Conservation (phyloP, 208 protist species). For the Balamuthia mandrillaris region DNA sequence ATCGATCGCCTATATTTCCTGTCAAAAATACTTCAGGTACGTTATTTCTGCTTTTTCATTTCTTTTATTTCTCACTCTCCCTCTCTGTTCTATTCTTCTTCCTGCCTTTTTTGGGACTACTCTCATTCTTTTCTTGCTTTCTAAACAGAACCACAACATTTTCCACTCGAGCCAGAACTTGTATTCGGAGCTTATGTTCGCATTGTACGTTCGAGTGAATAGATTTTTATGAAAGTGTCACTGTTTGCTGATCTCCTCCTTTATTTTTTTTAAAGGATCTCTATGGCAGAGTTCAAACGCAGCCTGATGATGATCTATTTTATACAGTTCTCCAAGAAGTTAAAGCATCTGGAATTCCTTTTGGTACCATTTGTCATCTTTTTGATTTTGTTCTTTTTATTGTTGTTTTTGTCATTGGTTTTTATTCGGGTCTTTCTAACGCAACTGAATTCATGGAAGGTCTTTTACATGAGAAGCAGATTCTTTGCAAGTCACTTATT, state of each 20-base stretch:
- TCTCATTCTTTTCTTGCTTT: no score
- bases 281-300: background rate
- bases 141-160: background rate
- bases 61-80: background rate
- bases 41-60: background rate
- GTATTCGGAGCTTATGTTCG: background rate
- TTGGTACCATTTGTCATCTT: background rate
- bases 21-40: background rate
- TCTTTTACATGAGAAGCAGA: background rate
- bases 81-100: background rate
- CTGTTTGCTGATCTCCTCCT: background rate
- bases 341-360: background rate
- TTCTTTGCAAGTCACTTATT: background rate
- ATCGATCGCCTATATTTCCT: background rate
- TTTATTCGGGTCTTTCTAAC: background rate
- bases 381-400: background rate
- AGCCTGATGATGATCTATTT: background rate
- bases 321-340: conserved; percentile 7
- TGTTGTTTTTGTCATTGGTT: background rate
- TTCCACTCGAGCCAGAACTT: background rate
- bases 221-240: background rate
- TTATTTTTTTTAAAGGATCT: background rate
- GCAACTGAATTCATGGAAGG: background rate
- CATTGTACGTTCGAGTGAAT: background rate
- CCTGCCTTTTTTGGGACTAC: no score